Evolutionary conservation across 1,284 basidiomycete genomes (phyloP).

Genomic region (Porogramme epimiltina): DNA sequence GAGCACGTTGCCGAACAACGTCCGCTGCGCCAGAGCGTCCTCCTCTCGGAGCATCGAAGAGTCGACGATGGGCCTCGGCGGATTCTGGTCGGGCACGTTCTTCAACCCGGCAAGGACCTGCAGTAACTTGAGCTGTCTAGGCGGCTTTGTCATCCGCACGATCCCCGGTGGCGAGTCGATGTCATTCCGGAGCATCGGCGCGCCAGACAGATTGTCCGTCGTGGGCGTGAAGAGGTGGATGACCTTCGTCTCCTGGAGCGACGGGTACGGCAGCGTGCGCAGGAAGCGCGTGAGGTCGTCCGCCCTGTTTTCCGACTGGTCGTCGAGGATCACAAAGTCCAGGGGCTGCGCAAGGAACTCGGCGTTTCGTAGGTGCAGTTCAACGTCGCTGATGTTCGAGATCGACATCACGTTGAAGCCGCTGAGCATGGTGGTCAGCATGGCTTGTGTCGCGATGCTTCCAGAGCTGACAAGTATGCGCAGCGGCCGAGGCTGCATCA

Average conservation of each 20-base stretch:
- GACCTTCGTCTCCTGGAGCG: constrained; percentile 58
- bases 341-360: constrained; percentile 38
- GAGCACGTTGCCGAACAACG: constrained; percentile 64
- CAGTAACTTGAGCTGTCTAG: constrained; percentile 57
- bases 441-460: constrained; percentile 55
- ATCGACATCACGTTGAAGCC: constrained; percentile 52
- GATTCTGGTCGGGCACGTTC: constrained; percentile 49
- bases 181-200: constrained; percentile 48
- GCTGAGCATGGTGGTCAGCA: constrained; percentile 57
- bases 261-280: constrained; percentile 37
- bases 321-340: constrained; percentile 68
- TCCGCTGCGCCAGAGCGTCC: constrained; percentile 47
- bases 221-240: constrained; percentile 74
- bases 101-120: constrained; percentile 63
- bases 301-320: constrained; percentile 59
- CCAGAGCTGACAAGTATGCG: constrained; percentile 59
- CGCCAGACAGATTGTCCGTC: constrained; percentile 51
- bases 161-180: constrained; percentile 47
- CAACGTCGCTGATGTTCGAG: constrained; percentile 47
- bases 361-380: constrained; percentile 41
- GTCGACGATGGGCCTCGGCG: constrained; percentile 36
- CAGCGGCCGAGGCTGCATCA: constrained; percentile 48
- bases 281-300: constrained; percentile 54
- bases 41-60: constrained; percentile 49
- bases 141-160: constrained; percentile 70